Conservation (phyloP, 2,329 filamentous ascomycete genomes). For the Endoconidiophora polonica region DNA sequence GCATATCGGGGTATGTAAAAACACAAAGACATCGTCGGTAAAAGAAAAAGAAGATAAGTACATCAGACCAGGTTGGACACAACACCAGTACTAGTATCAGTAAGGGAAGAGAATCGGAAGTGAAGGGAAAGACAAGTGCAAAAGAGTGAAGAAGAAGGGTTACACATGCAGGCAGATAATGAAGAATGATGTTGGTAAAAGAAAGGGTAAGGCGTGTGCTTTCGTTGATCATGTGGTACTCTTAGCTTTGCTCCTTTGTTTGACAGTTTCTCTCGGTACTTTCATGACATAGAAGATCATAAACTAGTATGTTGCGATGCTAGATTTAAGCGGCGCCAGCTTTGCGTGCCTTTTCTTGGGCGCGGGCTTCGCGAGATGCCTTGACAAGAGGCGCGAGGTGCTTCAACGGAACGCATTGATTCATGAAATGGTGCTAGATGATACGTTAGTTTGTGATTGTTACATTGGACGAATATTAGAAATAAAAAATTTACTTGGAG, state of each 20-base stretch:
- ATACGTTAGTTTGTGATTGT: not conserved
- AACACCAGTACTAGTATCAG: not conserved
- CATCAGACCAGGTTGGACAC: not conserved
- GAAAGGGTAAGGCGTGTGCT: no score
- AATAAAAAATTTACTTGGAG: conserved; percentile 51
- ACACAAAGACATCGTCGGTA: not conserved
- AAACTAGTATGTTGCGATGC: no score
- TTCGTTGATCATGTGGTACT: no score
- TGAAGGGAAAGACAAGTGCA: not conserved
- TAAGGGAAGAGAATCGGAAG: not conserved
- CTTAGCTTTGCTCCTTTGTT: no score
- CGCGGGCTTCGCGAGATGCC: conserved; percentile 68
- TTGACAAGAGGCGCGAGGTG: conserved; percentile 76
- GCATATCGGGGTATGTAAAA: conserved; percentile 5
- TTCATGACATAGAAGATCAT: no score
- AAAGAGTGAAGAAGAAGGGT: not conserved
- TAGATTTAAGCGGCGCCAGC: conserved; percentile 17
- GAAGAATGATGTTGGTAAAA: no score
- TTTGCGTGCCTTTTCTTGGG: conserved; percentile 67
- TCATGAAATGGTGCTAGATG: conserved; percentile 62
- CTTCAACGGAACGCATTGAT: conserved; percentile 52
- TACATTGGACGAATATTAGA: conserved; percentile 18
- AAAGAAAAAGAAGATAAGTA: not conserved
- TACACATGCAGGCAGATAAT: not conserved
- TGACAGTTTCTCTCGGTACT: no score